Evolutionary conservation across 257 asterid species (phyloP).

Genomic region (Datura wrightii): DNA sequence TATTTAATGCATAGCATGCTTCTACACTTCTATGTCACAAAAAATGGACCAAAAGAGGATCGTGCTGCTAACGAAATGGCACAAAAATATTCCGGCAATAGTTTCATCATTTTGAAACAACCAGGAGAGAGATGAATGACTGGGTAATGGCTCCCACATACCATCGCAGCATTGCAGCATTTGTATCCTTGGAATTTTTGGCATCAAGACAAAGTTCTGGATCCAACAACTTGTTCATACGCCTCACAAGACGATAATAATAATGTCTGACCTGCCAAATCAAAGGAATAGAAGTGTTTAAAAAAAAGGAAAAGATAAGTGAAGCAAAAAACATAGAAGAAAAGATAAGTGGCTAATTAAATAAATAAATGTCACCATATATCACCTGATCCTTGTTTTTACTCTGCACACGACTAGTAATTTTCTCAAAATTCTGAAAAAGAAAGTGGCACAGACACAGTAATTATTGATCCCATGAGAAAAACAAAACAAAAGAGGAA

Average conservation of each 20-base stretch:
- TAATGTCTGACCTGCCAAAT: constrained; percentile 83
- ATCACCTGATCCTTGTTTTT: constrained; percentile 97
- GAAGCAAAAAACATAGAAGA: constrained; percentile 31
- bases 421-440: constrained; percentile 90
- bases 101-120: neutral
- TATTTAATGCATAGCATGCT: constrained; percentile 4
- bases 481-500: constrained; percentile 27
- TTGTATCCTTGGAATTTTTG: constrained; percentile 91
- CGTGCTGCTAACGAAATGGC: neutral
- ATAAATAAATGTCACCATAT: neutral
- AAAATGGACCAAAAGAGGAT: constrained; percentile 2
- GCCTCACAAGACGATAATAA: constrained; percentile 95
- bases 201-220: constrained; percentile 97
- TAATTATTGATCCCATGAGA: constrained; percentile 31
- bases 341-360: neutral
- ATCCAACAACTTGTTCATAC: constrained; percentile 98
- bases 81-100: neutral
- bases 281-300: constrained; percentile 32
- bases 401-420: constrained; percentile 92
- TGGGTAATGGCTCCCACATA: constrained; percentile 37
- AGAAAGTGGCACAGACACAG: constrained; percentile 29
- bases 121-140: neutral
- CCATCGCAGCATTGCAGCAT: constrained; percentile 99
- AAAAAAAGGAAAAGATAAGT: constrained; percentile 28
- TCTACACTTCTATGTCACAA: neutral